A percentile compares a stretch with the other conserved stretches of the same genome.
Evolutionary conservation across 108 stramenopile genomes (phyloP).

Genomic region (Nannochloropsis granulata): DNA sequence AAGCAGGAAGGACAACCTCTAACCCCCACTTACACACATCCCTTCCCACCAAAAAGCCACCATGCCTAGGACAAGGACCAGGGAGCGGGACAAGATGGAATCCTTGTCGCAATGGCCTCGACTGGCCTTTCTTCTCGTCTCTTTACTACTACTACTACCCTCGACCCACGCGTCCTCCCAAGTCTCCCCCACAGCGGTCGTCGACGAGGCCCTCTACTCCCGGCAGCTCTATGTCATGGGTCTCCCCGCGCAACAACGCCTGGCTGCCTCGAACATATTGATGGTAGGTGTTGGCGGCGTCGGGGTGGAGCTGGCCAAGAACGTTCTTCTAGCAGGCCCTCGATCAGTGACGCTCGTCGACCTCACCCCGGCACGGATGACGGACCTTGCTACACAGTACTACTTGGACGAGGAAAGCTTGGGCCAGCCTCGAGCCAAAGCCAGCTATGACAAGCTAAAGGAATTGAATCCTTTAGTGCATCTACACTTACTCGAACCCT

Average conservation of each 20-base stretch:
- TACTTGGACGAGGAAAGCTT: neutral
- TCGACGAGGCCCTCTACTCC: neutral
- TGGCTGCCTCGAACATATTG: neutral
- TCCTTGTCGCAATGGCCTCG: no score
- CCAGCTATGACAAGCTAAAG: neutral
- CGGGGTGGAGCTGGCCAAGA: neutral
- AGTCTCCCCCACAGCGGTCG: neutral
- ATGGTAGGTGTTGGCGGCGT: neutral
- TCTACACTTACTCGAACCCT: neutral
- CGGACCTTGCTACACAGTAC: neutral
- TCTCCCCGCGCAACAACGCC: neutral
- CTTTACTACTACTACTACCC: no score
- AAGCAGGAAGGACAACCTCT: no score
- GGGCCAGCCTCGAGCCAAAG: neutral
- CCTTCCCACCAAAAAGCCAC: no score
- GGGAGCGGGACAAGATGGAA: no score
- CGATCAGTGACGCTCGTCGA: neutral
- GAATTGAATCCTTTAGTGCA: constrained; percentile 22
- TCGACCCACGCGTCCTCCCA: no score
- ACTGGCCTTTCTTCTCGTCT: no score
- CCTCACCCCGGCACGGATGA: neutral
- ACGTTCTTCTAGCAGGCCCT: neutral
- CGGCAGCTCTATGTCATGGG: neutral
- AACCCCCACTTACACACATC: no score
- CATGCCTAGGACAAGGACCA: no score